A percentile compares a stretch with the other conserved stretches of the same genome.
phyloP scores from a whole-genome alignment of 2,329 filamentous ascomycete genomes.

The Trichothecium sympodiale region DNA sequence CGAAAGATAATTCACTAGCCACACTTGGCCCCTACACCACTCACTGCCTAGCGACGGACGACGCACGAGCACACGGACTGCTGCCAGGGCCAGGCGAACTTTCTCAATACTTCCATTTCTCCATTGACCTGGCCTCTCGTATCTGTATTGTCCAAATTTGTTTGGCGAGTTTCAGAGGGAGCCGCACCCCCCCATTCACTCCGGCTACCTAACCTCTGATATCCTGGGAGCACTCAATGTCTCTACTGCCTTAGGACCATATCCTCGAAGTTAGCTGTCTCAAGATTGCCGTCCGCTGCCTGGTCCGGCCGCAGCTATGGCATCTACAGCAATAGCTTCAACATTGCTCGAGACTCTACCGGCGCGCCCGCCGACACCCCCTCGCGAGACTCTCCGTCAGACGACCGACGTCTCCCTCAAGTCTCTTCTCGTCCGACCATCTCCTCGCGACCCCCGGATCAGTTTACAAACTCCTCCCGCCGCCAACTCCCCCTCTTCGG shows the following conservation, averaged over 20 bases:
- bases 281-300: conserved; percentile 27
- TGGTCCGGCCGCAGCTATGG: conserved; percentile 23
- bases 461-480: conserved; percentile 43
- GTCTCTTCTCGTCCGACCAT: conserved; percentile 11
- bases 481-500: conserved; percentile 31
- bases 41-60: neutral
- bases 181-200: too few species aligned
- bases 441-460: conserved; percentile 12
- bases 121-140: neutral
- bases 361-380: conserved; percentile 55
- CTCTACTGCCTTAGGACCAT: conserved; percentile 2
- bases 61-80: neutral
- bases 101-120: neutral
- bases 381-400: conserved; percentile 35
- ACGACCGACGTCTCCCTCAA: conserved; percentile 22
- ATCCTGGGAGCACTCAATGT: neutral
- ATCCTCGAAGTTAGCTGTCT: conserved; percentile 14
- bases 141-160: neutral
- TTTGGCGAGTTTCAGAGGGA: neutral
- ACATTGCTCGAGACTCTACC: conserved; percentile 39
- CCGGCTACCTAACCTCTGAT: neutral
- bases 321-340: conserved; percentile 27
- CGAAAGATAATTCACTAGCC: neutral
- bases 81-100: neutral
- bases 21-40: neutral